A percentile compares a stretch with the other conserved stretches of the same genome.
Conservation (phyloP, 495 filamentous ascomycete species). For the Penicillium lagena region DNA sequence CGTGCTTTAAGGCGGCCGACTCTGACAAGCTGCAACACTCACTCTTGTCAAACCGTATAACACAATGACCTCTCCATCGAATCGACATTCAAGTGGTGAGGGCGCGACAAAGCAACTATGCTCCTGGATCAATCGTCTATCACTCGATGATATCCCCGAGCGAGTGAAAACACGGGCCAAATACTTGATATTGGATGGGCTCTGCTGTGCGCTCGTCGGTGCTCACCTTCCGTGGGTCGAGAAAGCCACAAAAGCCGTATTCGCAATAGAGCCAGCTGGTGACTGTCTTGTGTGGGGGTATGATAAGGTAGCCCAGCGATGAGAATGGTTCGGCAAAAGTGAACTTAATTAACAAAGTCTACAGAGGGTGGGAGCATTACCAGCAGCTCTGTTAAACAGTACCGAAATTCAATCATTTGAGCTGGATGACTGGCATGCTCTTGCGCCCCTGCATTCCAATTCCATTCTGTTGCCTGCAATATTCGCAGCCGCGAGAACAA, state of each 20-base stretch:
- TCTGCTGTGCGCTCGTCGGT: conserved; percentile 35
- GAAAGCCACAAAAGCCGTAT: conserved; percentile 23
- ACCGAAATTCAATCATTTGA: conserved; percentile 38
- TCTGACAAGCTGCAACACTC: too few species aligned
- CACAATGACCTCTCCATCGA: too few species aligned
- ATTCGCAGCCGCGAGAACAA: conserved; percentile 24
- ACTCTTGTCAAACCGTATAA: too few species aligned
- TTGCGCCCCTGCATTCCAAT: conserved; percentile 30
- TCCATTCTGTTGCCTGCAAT: conserved; percentile 32
- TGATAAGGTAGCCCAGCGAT: conserved; percentile 11
- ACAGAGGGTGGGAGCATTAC: conserved; percentile 16
- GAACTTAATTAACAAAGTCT: neutral
- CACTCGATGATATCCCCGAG: conserved; percentile 3
- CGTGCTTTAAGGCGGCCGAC: too few species aligned
- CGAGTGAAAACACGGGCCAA: conserved; percentile 22
- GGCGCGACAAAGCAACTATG: conserved; percentile 8
- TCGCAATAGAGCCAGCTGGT: conserved; percentile 27
- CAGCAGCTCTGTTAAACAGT: conserved; percentile 36
- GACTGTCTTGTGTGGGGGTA: conserved; percentile 24
- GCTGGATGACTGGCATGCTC: conserved; percentile 36
- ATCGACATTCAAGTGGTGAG: too few species aligned
- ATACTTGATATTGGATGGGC: conserved; percentile 39
- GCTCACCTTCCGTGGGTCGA: conserved; percentile 35
- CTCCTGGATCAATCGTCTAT: conserved; percentile 5
- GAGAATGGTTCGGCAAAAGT: neutral